phyloP scores from a whole-genome alignment of 495 filamentous ascomycete genomes.

The Chaetomidium leptoderma region DNA sequence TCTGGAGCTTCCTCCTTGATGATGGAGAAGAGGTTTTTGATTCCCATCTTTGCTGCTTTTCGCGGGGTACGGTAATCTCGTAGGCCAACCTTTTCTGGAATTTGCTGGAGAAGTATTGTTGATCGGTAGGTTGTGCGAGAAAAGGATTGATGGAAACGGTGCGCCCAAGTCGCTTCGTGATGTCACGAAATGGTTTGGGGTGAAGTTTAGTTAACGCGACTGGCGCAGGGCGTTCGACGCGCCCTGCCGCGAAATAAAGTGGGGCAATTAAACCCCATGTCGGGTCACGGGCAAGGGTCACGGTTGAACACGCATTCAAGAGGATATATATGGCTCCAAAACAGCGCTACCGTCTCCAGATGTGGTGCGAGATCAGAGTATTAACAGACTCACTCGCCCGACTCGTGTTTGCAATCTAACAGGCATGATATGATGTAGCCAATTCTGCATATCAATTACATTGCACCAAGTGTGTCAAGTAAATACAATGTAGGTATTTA shows the following conservation, averaged over 20 bases:
- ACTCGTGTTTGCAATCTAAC: no score
- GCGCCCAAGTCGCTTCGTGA: slow-evolving; percentile 17
- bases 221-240: slow-evolving; percentile 13
- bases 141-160: not conserved
- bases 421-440: no score
- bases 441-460: no score
- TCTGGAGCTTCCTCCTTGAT: slow-evolving; percentile 89
- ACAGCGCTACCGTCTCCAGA: no score
- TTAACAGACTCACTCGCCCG: no score
- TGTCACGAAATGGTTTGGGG: slow-evolving; percentile 22
- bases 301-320: no score
- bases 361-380: no score
- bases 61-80: not conserved
- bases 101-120: not conserved
- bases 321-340: no score
- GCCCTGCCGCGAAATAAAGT: slow-evolving; percentile 21
- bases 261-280: slow-evolving; percentile 25
- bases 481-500: slow-evolving; percentile 16
- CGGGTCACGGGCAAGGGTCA: not conserved
- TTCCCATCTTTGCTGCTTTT: slow-evolving; percentile 63
- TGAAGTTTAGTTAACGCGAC: slow-evolving; percentile 19
- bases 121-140: not conserved
- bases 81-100: no score
- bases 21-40: slow-evolving; percentile 81
- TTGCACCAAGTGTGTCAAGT: not conserved